phyloP scores from a whole-genome alignment of 2,329 filamentous ascomycete species.

The Sporothrix pseudoabietina region DNA sequence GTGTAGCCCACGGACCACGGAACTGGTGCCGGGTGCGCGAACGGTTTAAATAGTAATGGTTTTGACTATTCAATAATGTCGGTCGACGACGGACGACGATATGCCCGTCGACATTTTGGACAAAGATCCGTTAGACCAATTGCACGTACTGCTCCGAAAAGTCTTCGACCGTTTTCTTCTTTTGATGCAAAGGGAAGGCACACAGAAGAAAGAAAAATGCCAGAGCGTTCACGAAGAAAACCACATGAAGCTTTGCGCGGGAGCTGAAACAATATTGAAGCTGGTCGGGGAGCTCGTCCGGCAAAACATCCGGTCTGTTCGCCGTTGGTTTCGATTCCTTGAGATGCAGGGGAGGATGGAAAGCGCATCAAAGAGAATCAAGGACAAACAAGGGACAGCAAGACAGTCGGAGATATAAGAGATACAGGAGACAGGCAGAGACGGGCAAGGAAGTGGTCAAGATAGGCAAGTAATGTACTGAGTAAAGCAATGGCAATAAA shows the following conservation, averaged over 20 bases:
- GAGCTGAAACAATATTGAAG: not conserved
- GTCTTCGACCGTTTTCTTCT: not conserved
- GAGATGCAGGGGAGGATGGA: not conserved
- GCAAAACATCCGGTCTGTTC: constrained; percentile 1
- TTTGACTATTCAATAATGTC: not conserved
- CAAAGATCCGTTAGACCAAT: not conserved
- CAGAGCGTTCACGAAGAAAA: not conserved
- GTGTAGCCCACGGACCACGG: too few species aligned
- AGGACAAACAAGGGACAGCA: not conserved
- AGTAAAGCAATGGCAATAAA: not conserved
- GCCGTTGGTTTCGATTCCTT: not conserved
- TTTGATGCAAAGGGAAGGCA: not conserved
- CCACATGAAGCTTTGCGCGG: not conserved
- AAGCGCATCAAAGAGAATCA: not conserved
- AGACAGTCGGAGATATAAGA: too few species aligned
- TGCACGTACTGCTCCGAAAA: too few species aligned
- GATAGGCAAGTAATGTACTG: not conserved
- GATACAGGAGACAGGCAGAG: not conserved
- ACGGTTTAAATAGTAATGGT: too few species aligned
- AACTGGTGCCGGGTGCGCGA: too few species aligned
- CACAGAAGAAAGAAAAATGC: not conserved
- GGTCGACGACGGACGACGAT: not conserved
- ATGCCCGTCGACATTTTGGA: constrained; percentile 4
- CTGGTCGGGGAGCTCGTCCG: not conserved
- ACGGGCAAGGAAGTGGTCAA: not conserved